A percentile compares a stretch with the other conserved stretches of the same genome.
Evolutionary conservation across 1,284 basidiomycete species (phyloP).

Genomic region (Cystobasidium pallidum): DNA sequence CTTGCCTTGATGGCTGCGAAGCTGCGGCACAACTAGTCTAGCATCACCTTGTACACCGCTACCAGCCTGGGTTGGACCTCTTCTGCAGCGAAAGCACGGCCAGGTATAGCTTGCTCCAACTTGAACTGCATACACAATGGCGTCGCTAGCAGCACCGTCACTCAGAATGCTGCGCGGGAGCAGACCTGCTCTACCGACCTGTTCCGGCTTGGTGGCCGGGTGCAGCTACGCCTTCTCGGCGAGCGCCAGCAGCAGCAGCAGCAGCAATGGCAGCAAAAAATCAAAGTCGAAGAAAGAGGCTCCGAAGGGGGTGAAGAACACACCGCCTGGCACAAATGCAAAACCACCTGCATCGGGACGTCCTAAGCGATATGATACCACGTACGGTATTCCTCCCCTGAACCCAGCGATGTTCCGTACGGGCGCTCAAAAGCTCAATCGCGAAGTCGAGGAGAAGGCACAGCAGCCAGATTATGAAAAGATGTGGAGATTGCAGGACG

Average conservation of each 20-base stretch:
- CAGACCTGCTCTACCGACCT: constrained; percentile 1
- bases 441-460: constrained; percentile 10
- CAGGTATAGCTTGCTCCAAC: constrained; percentile 17
- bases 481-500: constrained; percentile 37
- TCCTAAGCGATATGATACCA: constrained; percentile 51
- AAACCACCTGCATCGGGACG: constrained; percentile 41
- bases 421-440: constrained; percentile 21
- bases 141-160: constrained; percentile 8
- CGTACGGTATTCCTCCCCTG: constrained; percentile 48
- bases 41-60: no score
- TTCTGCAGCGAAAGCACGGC: no score
- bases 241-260: constrained; percentile 12
- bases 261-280: constrained; percentile 15
- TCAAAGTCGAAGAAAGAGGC: constrained; percentile 2
- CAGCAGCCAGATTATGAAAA: constrained; percentile 36
- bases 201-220: not conserved
- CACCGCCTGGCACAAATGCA: constrained; percentile 38
- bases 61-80: no score
- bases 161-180: not conserved
- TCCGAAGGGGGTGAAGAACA: constrained; percentile 24
- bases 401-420: constrained; percentile 5
- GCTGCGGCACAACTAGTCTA: no score
- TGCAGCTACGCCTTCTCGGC: constrained; percentile 16
- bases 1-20: no score
- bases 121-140: not conserved